phyloP scores from a whole-genome alignment of 1,284 basidiomycete genomes.

The Paramarasmius palmivorus region DNA sequence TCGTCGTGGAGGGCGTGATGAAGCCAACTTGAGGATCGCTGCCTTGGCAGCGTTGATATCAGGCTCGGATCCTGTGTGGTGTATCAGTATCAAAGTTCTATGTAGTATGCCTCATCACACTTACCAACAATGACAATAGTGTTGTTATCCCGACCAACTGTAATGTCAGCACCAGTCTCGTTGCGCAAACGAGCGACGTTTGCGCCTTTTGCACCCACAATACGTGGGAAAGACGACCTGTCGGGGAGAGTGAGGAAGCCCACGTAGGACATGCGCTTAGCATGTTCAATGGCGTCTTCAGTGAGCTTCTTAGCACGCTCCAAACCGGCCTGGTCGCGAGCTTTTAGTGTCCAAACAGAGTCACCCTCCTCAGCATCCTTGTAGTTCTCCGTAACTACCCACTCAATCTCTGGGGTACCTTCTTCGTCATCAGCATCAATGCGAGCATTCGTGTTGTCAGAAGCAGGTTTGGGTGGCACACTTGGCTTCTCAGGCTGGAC shows the following conservation, averaged over 20 bases:
- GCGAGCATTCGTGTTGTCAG: slow-evolving; percentile 54
- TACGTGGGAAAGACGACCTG: slow-evolving; percentile 78
- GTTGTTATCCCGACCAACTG: slow-evolving; percentile 82
- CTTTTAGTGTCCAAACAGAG: slow-evolving; percentile 82
- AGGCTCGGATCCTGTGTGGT: slow-evolving; percentile 57
- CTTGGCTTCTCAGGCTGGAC: slow-evolving; percentile 64
- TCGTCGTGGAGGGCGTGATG: slow-evolving; percentile 51
- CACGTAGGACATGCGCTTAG: slow-evolving; percentile 71
- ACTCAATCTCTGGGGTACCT: slow-evolving; percentile 49
- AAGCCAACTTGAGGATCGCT: slow-evolving; percentile 72
- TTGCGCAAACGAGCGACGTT: slow-evolving; percentile 83
- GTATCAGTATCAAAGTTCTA: slow-evolving; percentile 1
- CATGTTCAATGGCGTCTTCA: slow-evolving; percentile 72
- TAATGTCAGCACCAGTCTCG: slow-evolving; percentile 89
- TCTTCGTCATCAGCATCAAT: slow-evolving; percentile 76
- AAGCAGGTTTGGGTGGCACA: slow-evolving; percentile 56
- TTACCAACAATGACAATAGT: slow-evolving; percentile 83
- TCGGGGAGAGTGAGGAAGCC: slow-evolving; percentile 79
- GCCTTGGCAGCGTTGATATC: slow-evolving; percentile 79
- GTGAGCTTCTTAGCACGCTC: slow-evolving; percentile 73
- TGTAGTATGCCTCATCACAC: slow-evolving; percentile 26
- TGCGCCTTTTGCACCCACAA: slow-evolving; percentile 87
- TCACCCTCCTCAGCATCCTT: slow-evolving; percentile 78
- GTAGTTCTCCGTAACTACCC: slow-evolving; percentile 80
- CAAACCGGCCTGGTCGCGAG: slow-evolving; percentile 73